Conservation (phyloP, 2,329 filamentous ascomycete genomes). For the Pyrenochaeta sp. region DNA sequence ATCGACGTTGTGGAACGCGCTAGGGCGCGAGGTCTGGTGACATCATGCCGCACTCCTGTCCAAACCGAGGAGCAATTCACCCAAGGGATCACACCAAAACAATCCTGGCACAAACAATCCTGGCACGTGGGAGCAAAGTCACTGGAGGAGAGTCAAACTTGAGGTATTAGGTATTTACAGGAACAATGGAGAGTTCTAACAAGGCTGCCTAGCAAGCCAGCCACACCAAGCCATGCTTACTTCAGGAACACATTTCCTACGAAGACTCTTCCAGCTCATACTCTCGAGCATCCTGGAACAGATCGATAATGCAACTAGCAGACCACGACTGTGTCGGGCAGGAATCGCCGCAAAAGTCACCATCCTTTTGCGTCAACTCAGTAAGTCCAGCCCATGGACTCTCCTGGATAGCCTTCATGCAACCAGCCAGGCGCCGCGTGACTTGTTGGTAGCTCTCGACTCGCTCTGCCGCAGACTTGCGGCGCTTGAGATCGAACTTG, state of each 20-base stretch:
- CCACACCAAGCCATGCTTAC: background rate
- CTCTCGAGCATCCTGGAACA: slow-evolving; percentile 84
- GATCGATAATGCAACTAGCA: slow-evolving; percentile 88
- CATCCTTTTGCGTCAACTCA: slow-evolving; percentile 91
- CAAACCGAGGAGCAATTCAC: too few relatives aligned
- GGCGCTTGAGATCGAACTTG: slow-evolving; percentile 83
- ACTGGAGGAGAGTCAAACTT: background rate
- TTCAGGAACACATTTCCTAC: background rate
- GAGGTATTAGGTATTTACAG: slow-evolving; percentile 1
- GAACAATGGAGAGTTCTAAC: too few relatives aligned
- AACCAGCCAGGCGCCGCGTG: slow-evolving; percentile 79
- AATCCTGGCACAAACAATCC: too few relatives aligned
- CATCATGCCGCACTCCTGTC: slow-evolving; percentile 5
- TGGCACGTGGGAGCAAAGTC: too few relatives aligned
- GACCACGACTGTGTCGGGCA: slow-evolving; percentile 98
- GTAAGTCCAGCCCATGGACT: slow-evolving; percentile 90
- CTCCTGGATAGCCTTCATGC: slow-evolving; percentile 81
- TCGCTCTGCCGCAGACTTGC: slow-evolving; percentile 70
- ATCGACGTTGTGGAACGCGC: too few relatives aligned
- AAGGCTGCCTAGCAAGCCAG: slow-evolving; percentile 1
- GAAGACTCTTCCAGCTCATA: slow-evolving; percentile 34
- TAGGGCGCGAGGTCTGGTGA: slow-evolving; percentile 29
- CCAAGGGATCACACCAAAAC: too few relatives aligned
- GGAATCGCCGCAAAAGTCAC: slow-evolving; percentile 86
- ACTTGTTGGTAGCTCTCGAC: slow-evolving; percentile 95